Conservation (phyloP, 2,329 filamentous ascomycete species). For the Aspergillus ibericus region DNA sequence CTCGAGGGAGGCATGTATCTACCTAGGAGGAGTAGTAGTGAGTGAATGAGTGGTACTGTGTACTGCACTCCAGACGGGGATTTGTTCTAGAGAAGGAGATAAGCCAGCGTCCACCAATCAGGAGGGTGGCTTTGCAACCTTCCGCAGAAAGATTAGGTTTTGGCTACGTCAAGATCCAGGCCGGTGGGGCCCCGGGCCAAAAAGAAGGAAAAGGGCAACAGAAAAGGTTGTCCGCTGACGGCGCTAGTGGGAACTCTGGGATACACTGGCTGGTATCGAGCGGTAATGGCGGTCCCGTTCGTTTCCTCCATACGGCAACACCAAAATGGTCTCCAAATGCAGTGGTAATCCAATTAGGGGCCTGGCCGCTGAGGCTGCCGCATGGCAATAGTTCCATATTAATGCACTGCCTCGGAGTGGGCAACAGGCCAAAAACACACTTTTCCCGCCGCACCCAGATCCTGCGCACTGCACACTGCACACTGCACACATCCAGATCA, state of each 20-base stretch:
- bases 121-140: conserved; percentile 27
- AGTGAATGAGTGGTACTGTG: too few species aligned
- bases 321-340: background rate
- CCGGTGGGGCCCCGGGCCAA: conserved; percentile 19
- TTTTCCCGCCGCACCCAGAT: background rate
- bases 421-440: background rate
- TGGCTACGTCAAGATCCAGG: conserved; percentile 39
- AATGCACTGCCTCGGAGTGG: background rate
- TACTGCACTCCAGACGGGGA: conserved; percentile 10
- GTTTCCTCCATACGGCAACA: background rate
- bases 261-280: conserved; percentile 9
- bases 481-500: background rate
- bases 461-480: too few species aligned
- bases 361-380: background rate
- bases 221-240: conserved; percentile 13
- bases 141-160: conserved; percentile 36
- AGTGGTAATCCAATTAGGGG: background rate
- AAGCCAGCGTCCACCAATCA: conserved; percentile 35
- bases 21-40: background rate
- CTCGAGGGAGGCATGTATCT: background rate
- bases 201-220: conserved; percentile 15
- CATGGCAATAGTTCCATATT: background rate
- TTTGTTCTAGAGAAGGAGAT: conserved; percentile 26
- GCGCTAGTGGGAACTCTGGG: conserved; percentile 16
- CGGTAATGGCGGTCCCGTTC: conserved; percentile 11